A percentile compares a stretch with the other conserved stretches of the same genome.
Conservation (phyloP, 371 early-diverging fungal species). For the Syncephalastrum monosporum region DNA sequence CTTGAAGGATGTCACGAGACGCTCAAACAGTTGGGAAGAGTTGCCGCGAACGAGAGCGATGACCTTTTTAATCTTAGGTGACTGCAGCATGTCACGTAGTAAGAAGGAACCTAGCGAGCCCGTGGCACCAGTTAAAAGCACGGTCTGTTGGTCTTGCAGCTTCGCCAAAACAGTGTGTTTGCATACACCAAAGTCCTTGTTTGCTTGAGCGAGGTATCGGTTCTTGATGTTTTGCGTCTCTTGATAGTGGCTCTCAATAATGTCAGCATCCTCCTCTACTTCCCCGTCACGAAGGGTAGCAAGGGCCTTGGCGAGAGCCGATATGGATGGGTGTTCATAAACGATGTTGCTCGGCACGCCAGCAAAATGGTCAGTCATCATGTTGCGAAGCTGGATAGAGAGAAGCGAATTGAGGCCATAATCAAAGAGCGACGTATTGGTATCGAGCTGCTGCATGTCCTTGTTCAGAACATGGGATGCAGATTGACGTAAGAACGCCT, state of each 20-base stretch:
- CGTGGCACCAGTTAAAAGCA: conserved; percentile 43
- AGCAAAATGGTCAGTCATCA: conserved; percentile 13
- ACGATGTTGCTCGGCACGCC: conserved; percentile 26
- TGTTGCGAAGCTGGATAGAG: conserved; percentile 4
- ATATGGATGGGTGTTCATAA: conserved; percentile 26
- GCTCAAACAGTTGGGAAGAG: background rate
- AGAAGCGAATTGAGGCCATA: conserved; percentile 6
- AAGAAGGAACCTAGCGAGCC: conserved; percentile 41
- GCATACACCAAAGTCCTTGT: conserved; percentile 17
- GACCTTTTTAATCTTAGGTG: conserved; percentile 22
- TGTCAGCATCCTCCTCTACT: background rate
- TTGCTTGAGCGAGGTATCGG: conserved; percentile 18
- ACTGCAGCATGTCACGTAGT: conserved; percentile 25
- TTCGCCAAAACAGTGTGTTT: conserved; percentile 6
- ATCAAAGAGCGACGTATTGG: conserved; percentile 1
- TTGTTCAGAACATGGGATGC: too few relatives aligned
- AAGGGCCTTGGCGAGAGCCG: conserved; percentile 10
- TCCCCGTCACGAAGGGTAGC: too few relatives aligned
- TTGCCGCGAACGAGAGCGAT: conserved; percentile 31
- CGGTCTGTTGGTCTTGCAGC: conserved; percentile 13
- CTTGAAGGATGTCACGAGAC: conserved; percentile 26
- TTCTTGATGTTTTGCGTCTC: conserved; percentile 8
- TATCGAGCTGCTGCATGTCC: too few relatives aligned
- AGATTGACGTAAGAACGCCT: too few relatives aligned
- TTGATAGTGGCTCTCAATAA: conserved; percentile 12